phyloP scores from a whole-genome alignment of 202 grass and related monocot species.

The Zoysia matrella region DNA sequence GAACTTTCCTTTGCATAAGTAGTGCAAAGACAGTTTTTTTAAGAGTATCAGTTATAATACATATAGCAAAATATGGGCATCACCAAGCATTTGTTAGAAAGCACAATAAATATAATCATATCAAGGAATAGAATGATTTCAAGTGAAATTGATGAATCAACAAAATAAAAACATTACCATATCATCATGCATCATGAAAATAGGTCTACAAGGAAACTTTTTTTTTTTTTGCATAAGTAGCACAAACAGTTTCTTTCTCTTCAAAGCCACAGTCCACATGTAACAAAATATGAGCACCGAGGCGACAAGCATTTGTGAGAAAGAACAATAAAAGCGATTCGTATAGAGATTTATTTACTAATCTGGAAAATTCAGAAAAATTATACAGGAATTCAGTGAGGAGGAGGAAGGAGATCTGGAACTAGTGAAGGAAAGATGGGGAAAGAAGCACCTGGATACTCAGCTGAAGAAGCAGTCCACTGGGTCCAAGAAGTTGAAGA shows the following conservation, averaged over 20 bases:
- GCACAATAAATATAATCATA: not conserved
- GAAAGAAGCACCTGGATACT: not conserved
- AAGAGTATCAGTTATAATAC: not conserved
- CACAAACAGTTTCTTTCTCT: not conserved
- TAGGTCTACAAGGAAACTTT: not conserved
- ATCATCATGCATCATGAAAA: not conserved
- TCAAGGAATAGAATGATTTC: not conserved
- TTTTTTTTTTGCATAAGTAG: not conserved
- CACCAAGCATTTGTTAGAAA: not conserved
- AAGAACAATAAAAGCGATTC: not conserved
- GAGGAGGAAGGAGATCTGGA: not conserved
- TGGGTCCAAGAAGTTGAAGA: not conserved
- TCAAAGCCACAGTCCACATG: not conserved
- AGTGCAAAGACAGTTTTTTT: not conserved
- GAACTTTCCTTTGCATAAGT: not conserved
- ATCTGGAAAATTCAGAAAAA: not conserved
- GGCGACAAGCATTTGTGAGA: not conserved
- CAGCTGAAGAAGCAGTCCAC: not conserved
- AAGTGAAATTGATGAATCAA: not conserved
- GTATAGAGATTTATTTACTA: not conserved
- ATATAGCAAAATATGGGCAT: not conserved
- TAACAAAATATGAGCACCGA: not conserved
- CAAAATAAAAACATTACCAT: not conserved
- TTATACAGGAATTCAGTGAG: not conserved
- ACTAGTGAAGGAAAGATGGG: not conserved